Base-by-base conservation (phyloP, 495 filamentous ascomycete genomes). In the Neurospora sublineolata region DNA sequence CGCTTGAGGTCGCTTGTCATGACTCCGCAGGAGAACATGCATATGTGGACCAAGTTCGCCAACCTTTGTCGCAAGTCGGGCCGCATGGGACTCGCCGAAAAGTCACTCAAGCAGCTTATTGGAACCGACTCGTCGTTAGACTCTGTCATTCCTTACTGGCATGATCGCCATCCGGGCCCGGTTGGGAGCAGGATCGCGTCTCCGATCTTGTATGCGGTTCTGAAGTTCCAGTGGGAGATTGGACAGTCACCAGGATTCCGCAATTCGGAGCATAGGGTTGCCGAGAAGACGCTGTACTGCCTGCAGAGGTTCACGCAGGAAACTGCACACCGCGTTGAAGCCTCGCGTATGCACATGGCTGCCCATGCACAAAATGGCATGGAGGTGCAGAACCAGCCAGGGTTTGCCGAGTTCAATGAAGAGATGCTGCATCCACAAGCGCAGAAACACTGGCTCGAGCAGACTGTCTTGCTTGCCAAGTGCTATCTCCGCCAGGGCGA, bases 1-100 rank as follows among this genome's bases (percentile, higher is more conserved):
- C 96, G 97, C 79, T 92, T 98, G 42, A 88, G 96, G 72, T 92
- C 92, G 18, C 87, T 99, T 64, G 95, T 99, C 68, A 94, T 97
- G 68, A 87, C 87, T 12, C 94, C 95, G 4, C 89, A 87, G 37
- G 94, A 99, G 78, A 97, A 98, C 74, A 92, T 96, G 85, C 91
- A 95, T 76, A 98, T 98, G 93, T 97, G 92, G 86, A 97, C 98
- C 83, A 99, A 99, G 77, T 98, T 97, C 76, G 92, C 96, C 72
- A 98, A 97, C 75, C 87, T 99, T 9, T 99, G 95, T 80, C 91
- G 95, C 75, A 99, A 98, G 78, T 97, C 93, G 38, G 91, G 93
- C 69, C 90, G 95, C 11, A 94, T 93, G 84, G 95, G 94, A 16
- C 87, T 99, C n/a, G 96, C 94, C 3, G 95, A 98, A 83, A 94